phyloP scores from a whole-genome alignment of 2,329 filamentous ascomycete genomes.

The Rasamsonia emersonii region DNA sequence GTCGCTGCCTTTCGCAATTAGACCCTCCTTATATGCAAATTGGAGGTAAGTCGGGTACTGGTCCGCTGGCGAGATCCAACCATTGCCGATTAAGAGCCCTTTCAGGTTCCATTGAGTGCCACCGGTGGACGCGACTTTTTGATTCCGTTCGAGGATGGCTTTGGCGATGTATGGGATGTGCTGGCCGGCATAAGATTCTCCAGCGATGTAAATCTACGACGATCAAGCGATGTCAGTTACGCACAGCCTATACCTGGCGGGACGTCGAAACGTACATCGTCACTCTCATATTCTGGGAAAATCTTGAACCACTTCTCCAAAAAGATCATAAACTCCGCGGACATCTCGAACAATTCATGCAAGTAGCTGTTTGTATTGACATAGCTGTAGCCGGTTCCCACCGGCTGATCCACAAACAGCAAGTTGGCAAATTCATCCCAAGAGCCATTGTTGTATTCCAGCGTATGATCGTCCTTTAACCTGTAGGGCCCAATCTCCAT shows the following conservation, averaged over 20 bases:
- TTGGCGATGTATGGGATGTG: constrained; percentile 96
- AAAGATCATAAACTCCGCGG: constrained; percentile 76
- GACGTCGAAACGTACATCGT: constrained; percentile 62
- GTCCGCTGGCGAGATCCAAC: constrained; percentile 85
- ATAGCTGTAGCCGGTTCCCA: constrained; percentile 94
- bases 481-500: constrained; percentile 96
- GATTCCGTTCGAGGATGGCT: constrained; percentile 81
- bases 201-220: constrained; percentile 76
- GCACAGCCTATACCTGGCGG: neutral
- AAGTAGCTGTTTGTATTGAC: constrained; percentile 83
- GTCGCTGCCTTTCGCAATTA: constrained; percentile 61
- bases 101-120: constrained; percentile 64
- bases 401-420: constrained; percentile 93
- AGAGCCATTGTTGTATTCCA: constrained; percentile 82
- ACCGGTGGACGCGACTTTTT: constrained; percentile 36
- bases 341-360: constrained; percentile 80
- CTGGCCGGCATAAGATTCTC: constrained; percentile 94
- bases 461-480: constrained; percentile 61
- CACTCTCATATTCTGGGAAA: constrained; percentile 83
- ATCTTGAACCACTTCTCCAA: constrained; percentile 83
- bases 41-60: constrained; percentile 84
- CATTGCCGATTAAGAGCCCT: constrained; percentile 89
- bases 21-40: constrained; percentile 66
- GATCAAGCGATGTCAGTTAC: neutral
- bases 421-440: constrained; percentile 98